Percentiles rank a stretch among this genome's conserved stretches.
Evolutionary conservation across 2,329 filamentous ascomycete genomes (phyloP).

Genomic region (Uncinocarpus reesii): DNA sequence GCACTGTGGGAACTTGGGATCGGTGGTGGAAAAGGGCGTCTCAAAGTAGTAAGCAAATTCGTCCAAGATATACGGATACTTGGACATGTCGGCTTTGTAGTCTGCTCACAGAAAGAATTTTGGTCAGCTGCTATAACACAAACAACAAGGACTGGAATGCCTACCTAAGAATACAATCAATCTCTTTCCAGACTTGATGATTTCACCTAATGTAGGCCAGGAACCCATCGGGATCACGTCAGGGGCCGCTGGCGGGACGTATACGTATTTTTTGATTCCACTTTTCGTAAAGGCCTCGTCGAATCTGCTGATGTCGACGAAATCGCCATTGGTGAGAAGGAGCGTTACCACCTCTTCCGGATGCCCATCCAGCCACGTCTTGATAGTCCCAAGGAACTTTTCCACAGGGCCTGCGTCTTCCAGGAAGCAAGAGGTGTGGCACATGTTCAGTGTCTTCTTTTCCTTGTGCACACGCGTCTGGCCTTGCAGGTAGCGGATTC

Average conservation of each 20-base stretch:
- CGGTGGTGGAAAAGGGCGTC: conserved; percentile 36
- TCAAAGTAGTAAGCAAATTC: conserved; percentile 40
- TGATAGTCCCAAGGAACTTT: conserved; percentile 48
- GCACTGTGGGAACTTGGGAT: conserved; percentile 35
- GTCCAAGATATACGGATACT: conserved; percentile 36
- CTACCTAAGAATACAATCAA: conserved; percentile 37
- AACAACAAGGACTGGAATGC: too few relatives aligned
- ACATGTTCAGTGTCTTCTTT: conserved; percentile 46
- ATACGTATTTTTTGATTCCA: conserved; percentile 29
- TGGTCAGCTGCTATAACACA: too few relatives aligned
- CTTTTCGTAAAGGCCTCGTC: conserved; percentile 26
- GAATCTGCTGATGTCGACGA: conserved; percentile 26
- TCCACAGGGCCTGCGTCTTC: conserved; percentile 50
- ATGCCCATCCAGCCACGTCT: conserved; percentile 50
- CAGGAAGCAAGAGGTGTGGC: conserved; percentile 53
- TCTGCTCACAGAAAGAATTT: conserved; percentile 24
- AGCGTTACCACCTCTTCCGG: conserved; percentile 53
- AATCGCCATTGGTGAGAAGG: conserved; percentile 53
- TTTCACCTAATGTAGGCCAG: conserved; percentile 37
- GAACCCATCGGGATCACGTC: conserved; percentile 25
- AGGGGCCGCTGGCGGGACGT: conserved; percentile 28
- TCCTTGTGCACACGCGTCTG: conserved; percentile 48
- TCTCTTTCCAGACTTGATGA: conserved; percentile 35
- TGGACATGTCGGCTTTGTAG: conserved; percentile 31
- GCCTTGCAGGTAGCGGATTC: conserved; percentile 54